Conservation (phyloP, 2,329 filamentous ascomycete species). For the Colletotrichum shisoi region DNA sequence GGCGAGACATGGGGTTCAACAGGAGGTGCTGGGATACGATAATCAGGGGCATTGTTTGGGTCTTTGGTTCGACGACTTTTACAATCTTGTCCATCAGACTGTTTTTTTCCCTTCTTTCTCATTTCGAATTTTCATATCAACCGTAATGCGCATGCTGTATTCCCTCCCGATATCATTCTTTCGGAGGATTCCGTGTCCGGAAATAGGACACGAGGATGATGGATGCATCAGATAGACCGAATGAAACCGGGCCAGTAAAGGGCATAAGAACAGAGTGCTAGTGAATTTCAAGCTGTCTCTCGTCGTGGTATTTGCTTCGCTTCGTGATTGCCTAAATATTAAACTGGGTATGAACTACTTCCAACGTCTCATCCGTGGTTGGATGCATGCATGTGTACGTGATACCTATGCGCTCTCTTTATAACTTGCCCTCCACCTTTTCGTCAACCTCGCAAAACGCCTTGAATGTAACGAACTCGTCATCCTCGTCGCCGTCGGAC, state of each 20-base stretch:
- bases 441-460: slow-evolving; percentile 86
- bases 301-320: neutral
- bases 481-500: slow-evolving; percentile 65
- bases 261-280: neutral
- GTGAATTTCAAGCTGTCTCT: slow-evolving; percentile 10
- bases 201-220: neutral
- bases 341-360: slow-evolving; percentile 34
- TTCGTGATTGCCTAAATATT: neutral
- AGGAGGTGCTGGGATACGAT: neutral
- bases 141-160: too few species aligned
- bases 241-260: neutral
- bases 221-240: neutral
- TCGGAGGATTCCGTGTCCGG: neutral
- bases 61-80: too few species aligned
- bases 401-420: slow-evolving; percentile 2
- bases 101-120: neutral
- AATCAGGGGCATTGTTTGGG: neutral
- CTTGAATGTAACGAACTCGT: slow-evolving; percentile 87
- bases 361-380: neutral
- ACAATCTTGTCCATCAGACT: too few species aligned
- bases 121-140: neutral
- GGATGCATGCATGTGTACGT: neutral
- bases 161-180: neutral
- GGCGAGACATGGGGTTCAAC: too few species aligned
- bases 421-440: slow-evolving; percentile 47